Evolutionary conservation across 805 yeast genomes (phyloP), one percentile per base, ranked within the genome.

Genomic region (Kazachstania taianensis): DNA sequence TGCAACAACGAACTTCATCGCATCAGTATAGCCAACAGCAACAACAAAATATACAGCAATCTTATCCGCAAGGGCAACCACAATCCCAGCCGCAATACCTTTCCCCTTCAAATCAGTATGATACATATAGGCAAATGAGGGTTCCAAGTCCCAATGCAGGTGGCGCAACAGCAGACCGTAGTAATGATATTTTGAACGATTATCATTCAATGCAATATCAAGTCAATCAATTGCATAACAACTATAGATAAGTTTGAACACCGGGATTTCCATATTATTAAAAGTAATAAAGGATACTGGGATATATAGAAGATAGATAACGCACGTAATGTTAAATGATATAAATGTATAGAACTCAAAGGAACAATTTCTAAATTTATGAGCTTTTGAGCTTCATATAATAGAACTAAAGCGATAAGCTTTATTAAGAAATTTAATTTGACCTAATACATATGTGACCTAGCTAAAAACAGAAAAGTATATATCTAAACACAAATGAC

Each of bases 161-260:
- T 9, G 32, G 7, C 31, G 24, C 30, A 30, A 32, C 28, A 19
- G 17, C 32, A 31, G 17, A 33, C 18, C 5, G 33, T n/a, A 30
- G 19, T 30, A 17, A 30, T 10, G 30, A 78, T 41, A 72, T 79
- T 16, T 55, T 80, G 44, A 77, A 78, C 32, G 81, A 79, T 49
- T 61, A 80, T 39, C 70, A 70, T 48, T 79, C 79, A 7, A 62
- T 80, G 32, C 84, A 79, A 47, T 78, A 68, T 25, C 86, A 80
- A 53, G 84, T 80, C 16, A 81, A 80, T 46, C 66, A 69, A 35
- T 60, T 79, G 25, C 59, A 60, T 27, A 51, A 47, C 25, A 32
- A 41, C 3, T 54, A 54, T 36, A 43, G 44, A 26, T 26, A 16
- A 41, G 46, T 27, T 10, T 13, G n/a, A 12, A n/a, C n/a, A n/a